phyloP scores from a whole-genome alignment of 108 stramenopile genomes.

The Epithemia pelagica region DNA sequence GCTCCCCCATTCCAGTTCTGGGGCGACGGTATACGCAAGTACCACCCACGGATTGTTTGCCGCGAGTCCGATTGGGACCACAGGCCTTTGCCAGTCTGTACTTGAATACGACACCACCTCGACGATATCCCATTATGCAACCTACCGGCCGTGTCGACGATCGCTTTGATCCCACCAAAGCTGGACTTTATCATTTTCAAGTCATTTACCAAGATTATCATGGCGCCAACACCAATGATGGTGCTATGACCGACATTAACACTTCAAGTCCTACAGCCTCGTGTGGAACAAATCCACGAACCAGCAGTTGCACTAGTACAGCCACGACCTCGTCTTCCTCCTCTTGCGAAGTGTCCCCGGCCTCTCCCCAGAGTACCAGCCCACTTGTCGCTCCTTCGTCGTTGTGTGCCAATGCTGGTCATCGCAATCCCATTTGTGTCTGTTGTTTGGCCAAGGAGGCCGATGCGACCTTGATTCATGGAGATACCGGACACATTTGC shows the following conservation, averaged over 20 bases:
- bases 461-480: slow-evolving; percentile 88
- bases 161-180: not conserved
- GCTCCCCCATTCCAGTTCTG: slow-evolving; percentile 37
- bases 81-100: not conserved
- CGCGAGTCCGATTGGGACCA: slow-evolving; percentile 57
- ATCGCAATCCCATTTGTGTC: slow-evolving; percentile 1
- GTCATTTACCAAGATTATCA: not conserved
- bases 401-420: slow-evolving; percentile 46
- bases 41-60: slow-evolving; percentile 69
- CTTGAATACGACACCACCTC: not conserved
- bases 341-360: not conserved
- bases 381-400: not conserved
- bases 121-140: not conserved
- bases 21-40: slow-evolving; percentile 68
- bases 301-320: not conserved
- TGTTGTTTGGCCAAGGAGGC: slow-evolving; percentile 62
- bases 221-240: not conserved
- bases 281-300: not conserved
- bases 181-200: not conserved
- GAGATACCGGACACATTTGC: slow-evolving; percentile 88
- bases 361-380: not conserved
- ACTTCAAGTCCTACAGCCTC: not conserved
- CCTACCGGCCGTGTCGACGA: not conserved
- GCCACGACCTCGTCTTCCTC: not conserved
- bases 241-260: not conserved